Evolutionary conservation across 805 yeast species (phyloP).

Genomic region (Isabelozyma heimii): DNA sequence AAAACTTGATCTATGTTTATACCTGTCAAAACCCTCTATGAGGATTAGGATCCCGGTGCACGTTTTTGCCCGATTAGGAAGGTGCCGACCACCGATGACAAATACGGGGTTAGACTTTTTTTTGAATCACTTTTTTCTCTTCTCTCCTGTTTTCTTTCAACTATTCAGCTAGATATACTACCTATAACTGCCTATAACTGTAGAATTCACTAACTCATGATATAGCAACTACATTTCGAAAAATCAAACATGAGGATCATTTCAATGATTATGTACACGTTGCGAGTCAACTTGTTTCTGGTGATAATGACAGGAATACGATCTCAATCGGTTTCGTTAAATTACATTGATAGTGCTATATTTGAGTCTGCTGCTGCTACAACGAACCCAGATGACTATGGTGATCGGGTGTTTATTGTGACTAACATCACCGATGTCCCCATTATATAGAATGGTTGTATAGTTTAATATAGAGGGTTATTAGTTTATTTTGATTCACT

Average conservation of each 20-base stretch:
- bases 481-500: background rate
- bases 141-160: background rate
- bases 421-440: conserved; percentile 35
- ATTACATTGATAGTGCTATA: conserved; percentile 32
- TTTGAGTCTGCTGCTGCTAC: conserved; percentile 26
- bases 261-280: conserved; percentile 28
- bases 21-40: no score
- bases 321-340: conserved; percentile 27
- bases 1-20: no score
- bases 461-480: background rate
- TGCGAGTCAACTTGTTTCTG: conserved; percentile 37
- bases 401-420: conserved; percentile 16
- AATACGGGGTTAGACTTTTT: background rate
- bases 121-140: background rate
- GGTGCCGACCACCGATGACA: background rate
- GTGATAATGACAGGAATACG: conserved; percentile 32
- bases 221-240: background rate
- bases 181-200: no score
- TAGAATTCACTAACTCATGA: background rate
- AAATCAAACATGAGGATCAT: conserved; percentile 27
- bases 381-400: conserved; percentile 16
- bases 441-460: background rate
- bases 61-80: background rate
- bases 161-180: background rate
- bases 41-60: background rate